phyloP scores from a whole-genome alignment of 495 filamentous ascomycete species.

The Hyaloscypha finlandica region DNA sequence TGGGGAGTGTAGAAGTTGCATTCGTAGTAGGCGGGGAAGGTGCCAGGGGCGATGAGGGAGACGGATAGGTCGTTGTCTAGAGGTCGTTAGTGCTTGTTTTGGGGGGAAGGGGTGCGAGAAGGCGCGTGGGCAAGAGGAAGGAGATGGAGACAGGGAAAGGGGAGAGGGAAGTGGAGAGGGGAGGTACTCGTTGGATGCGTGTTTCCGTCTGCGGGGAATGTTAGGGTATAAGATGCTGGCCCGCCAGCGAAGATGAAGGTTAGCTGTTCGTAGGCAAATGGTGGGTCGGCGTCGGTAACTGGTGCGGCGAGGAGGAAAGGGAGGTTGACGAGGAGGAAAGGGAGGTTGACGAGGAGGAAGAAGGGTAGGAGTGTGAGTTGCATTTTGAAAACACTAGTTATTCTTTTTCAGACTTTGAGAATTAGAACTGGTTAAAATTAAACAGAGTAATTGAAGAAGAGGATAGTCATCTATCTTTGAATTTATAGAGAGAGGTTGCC shows the following conservation, averaged over 20 bases:
- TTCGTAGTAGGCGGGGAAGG: slow-evolving; percentile 12
- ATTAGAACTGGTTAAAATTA: too few species aligned
- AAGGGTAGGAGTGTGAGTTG: neutral
- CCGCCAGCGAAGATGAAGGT: slow-evolving; percentile 23
- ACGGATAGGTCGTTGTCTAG: slow-evolving; percentile 12
- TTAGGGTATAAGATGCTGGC: slow-evolving; percentile 14
- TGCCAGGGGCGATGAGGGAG: slow-evolving; percentile 3
- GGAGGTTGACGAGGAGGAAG: neutral
- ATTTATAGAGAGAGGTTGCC: too few species aligned
- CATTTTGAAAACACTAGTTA: slow-evolving; percentile 1
- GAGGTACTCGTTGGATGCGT: slow-evolving; percentile 12
- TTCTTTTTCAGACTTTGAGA: too few species aligned
- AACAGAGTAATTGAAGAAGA: too few species aligned
- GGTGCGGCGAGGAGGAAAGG: neutral
- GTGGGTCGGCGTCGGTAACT: neutral
- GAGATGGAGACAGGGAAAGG: neutral
- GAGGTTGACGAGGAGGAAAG: neutral
- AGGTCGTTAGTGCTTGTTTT: neutral
- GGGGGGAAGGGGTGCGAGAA: neutral
- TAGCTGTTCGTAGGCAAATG: slow-evolving; percentile 16
- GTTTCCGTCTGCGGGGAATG: slow-evolving; percentile 23
- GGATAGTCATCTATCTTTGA: too few species aligned
- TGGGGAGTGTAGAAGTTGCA: slow-evolving; percentile 24
- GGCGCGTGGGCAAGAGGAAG: too few species aligned
- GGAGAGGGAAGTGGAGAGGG: neutral